These are phyloP conservation scores for Botryotinia calthae DNA, from an alignment of 2,329 filamentous ascomycete species.

Conservation along the genomic window DNA sequence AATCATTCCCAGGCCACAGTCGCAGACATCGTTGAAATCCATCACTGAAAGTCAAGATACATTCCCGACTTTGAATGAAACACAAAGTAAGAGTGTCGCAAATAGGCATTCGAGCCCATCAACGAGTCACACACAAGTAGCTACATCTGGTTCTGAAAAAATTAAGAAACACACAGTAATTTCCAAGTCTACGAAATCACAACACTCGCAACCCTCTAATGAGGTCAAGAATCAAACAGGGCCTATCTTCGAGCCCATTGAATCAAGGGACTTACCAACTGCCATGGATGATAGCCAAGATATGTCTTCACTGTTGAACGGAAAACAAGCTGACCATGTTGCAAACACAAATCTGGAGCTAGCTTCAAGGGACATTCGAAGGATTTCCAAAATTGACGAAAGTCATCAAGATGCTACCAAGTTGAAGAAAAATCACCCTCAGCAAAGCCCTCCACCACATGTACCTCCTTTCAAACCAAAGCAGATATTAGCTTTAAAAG, in stretches of 20 bases:
- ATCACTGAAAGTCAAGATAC: background rate
- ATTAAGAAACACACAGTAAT: background rate
- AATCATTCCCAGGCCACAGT: no score
- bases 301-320: background rate
- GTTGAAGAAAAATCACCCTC: background rate
- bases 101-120: no score
- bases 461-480: background rate
- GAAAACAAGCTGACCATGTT: background rate
- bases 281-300: background rate
- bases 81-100: no score
- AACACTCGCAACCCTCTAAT: background rate
- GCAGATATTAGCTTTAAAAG: background rate
- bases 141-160: background rate
- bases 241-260: background rate
- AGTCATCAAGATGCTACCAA: background rate
- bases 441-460: background rate
- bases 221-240: background rate
- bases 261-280: background rate
- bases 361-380: background rate
- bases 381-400: background rate
- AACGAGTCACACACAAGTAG: background rate
- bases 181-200: background rate
- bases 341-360: background rate
- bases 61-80: background rate
- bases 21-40: background rate